Evolutionary conservation across 2,329 filamentous ascomycete species (phyloP).

Genomic region (Alternaria dauci): DNA sequence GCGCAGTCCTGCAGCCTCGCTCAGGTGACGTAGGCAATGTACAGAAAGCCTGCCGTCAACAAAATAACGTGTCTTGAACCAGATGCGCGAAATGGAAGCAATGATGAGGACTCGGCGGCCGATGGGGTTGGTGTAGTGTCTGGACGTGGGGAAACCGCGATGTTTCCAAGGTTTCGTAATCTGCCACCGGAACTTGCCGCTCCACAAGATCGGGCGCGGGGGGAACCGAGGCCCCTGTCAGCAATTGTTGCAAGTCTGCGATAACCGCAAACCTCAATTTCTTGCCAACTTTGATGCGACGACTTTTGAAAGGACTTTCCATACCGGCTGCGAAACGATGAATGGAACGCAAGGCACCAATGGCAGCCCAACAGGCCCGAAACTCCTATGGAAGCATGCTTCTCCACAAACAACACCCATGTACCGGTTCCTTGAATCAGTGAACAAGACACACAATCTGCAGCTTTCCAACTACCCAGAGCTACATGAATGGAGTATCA

Average conservation of each 20-base stretch:
- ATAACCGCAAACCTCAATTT: constrained; percentile 10
- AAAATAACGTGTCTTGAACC: neutral
- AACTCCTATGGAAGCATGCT: constrained; percentile 72
- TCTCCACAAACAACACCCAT: constrained; percentile 73
- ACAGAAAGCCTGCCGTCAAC: neutral
- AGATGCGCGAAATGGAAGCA: neutral
- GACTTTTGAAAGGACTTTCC: neutral
- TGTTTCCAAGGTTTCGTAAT: neutral
- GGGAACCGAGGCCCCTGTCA: constrained; percentile 11
- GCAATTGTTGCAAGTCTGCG: constrained; percentile 10
- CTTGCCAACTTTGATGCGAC: neutral
- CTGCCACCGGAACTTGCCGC: neutral
- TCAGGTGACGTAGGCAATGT: neutral
- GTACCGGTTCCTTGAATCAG: constrained; percentile 72
- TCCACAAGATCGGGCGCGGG: constrained; percentile 3
- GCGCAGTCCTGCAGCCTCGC: neutral
- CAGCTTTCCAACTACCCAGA: constrained; percentile 72
- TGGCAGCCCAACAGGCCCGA: constrained; percentile 30
- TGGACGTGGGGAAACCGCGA: constrained; percentile 4
- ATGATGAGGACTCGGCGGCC: neutral
- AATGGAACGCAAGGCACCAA: constrained; percentile 32
- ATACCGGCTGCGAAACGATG: neutral
- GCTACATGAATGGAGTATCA: constrained; percentile 87
- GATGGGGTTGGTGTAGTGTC: neutral
- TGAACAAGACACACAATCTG: constrained; percentile 73